phyloP scores from a whole-genome alignment of 176 grass and related monocot genomes.

The Carex littledalei region DNA sequence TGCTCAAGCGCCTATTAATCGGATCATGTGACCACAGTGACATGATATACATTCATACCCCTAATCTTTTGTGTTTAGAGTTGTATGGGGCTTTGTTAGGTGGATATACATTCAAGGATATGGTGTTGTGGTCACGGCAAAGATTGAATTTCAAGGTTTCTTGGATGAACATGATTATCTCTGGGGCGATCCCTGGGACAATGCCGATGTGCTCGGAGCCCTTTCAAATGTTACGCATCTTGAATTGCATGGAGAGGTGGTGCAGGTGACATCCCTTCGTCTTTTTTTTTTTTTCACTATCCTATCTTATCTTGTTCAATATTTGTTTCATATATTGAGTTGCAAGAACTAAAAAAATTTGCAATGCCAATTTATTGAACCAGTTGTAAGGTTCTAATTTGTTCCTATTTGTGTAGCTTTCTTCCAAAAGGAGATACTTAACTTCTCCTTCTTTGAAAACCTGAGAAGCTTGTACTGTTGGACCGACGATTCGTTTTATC shows the following conservation, averaged over 20 bases:
- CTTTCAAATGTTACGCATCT: background rate
- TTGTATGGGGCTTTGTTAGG: background rate
- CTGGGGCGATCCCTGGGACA: background rate
- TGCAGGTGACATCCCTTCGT: background rate
- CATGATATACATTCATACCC: background rate
- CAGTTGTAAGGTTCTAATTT: background rate
- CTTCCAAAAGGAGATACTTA: background rate
- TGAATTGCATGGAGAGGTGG: background rate
- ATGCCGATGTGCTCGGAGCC: background rate
- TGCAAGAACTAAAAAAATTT: background rate
- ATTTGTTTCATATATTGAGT: background rate
- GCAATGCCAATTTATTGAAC: background rate
- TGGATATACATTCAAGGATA: background rate
- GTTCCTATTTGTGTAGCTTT: background rate
- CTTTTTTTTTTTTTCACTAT: background rate
- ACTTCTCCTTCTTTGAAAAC: background rate
- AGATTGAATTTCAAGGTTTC: background rate
- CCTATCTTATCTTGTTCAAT: background rate
- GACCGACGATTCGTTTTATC: background rate
- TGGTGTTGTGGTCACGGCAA: background rate
- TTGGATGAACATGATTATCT: background rate
- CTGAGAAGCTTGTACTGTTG: background rate
- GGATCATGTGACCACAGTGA: background rate
- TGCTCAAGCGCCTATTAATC: background rate
- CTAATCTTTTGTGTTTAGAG: background rate